A percentile compares a stretch with the other conserved stretches of the same genome.
These are phyloP conservation scores for Madurella mycetomatis DNA, from an alignment of 2,329 filamentous ascomycete species.

Conservation along the genomic window DNA sequence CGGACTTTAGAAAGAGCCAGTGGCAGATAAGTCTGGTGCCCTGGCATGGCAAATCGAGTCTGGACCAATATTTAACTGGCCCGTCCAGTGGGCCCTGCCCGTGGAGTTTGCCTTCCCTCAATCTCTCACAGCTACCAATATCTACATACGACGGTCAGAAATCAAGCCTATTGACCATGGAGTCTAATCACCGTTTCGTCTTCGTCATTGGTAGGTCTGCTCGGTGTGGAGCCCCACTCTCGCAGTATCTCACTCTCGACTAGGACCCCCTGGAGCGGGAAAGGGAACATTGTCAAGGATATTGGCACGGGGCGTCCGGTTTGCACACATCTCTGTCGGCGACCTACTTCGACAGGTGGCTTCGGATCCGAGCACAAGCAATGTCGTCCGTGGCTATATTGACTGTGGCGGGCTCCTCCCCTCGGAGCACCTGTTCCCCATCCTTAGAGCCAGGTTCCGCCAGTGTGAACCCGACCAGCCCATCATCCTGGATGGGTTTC, in stretches of 20 bases:
- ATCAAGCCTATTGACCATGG: too few species aligned
- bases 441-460: not conserved
- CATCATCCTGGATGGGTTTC: slow-evolving; percentile 15
- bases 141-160: too few species aligned
- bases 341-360: slow-evolving; percentile 8
- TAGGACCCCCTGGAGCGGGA: slow-evolving; percentile 13
- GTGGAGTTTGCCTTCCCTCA: not conserved
- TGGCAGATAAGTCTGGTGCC: not conserved
- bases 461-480: not conserved
- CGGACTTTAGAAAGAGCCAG: not conserved
- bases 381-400: not conserved
- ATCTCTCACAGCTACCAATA: too few species aligned
- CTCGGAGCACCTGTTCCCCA: not conserved
- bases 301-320: not conserved
- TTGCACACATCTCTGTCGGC: slow-evolving; percentile 13
- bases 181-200: not conserved
- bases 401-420: not conserved
- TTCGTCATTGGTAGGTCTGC: slow-evolving; percentile 9
- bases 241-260: not conserved
- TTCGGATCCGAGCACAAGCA: not conserved
- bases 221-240: not conserved
- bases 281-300: slow-evolving; percentile 13
- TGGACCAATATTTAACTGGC: not conserved
- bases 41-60: not conserved
- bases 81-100: not conserved